These are phyloP conservation scores for Pichia sp. DNA, from an alignment of 1,139 yeast genomes.

Conservation along the genomic window DNA sequence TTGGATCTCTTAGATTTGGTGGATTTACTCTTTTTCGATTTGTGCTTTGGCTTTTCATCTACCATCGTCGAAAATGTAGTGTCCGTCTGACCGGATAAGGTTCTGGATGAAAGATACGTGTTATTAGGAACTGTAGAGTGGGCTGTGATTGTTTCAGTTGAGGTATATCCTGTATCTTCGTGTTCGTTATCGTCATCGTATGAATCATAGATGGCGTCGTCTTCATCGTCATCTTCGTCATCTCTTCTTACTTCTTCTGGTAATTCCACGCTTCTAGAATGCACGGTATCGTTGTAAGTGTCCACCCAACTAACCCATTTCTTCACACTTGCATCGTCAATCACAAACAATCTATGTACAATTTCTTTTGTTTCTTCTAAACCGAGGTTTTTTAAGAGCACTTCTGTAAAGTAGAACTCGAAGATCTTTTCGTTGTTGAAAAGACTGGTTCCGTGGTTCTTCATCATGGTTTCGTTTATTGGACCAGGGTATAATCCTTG, in stretches of 20 bases:
- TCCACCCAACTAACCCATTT: constrained; percentile 20
- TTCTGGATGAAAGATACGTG: neutral
- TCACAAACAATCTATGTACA: constrained; percentile 21
- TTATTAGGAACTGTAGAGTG: neutral
- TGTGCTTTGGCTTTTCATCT: neutral
- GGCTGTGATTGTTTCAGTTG: neutral
- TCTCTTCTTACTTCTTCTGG: constrained; percentile 1
- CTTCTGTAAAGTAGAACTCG: constrained; percentile 27
- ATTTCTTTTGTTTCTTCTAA: constrained; percentile 19
- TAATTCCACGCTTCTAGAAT: neutral
- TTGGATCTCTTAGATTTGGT: neutral
- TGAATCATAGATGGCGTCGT: constrained; percentile 9
- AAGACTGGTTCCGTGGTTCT: neutral
- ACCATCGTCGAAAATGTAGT: neutral
- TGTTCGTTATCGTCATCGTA: constrained; percentile 7
- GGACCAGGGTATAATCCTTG: constrained; percentile 7
- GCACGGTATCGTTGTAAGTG: neutral
- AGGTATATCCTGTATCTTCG: neutral
- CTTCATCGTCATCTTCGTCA: constrained; percentile 5
- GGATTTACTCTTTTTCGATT: neutral
- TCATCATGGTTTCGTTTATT: constrained; percentile 9
- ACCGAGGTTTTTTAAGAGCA: constrained; percentile 22
- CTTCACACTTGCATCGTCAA: constrained; percentile 19
- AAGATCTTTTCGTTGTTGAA: constrained; percentile 13
- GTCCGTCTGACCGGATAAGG: neutral